Percentiles rank a stretch among this genome's conserved stretches.
These are phyloP conservation scores for Umbelopsis sp. DNA, from an alignment of 192 early-diverging fungal genomes.

Conservation along the genomic window DNA sequence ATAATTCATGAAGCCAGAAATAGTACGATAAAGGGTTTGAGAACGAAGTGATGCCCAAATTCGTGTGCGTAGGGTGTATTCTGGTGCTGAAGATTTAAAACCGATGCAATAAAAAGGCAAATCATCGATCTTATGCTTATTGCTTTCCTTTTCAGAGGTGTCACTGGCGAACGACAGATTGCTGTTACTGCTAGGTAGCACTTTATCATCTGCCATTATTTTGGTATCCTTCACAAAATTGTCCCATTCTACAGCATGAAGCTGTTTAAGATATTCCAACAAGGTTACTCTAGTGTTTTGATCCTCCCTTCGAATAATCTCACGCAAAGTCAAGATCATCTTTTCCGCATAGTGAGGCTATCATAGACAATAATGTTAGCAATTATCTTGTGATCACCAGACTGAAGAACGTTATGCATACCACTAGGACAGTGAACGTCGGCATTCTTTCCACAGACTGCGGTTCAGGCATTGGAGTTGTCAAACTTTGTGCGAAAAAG, in stretches of 20 bases:
- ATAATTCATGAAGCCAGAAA: slow-evolving; percentile 89
- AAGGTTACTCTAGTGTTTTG: slow-evolving; percentile 78
- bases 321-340: slow-evolving; percentile 77
- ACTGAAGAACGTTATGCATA: slow-evolving; percentile 1
- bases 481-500: slow-evolving; percentile 87
- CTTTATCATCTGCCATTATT: slow-evolving; percentile 70
- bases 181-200: slow-evolving; percentile 35
- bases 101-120: slow-evolving; percentile 81
- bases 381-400: neutral
- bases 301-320: slow-evolving; percentile 85
- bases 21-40: slow-evolving; percentile 86
- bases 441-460: slow-evolving; percentile 84
- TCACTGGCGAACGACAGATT: slow-evolving; percentile 34
- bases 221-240: slow-evolving; percentile 90
- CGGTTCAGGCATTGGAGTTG: slow-evolving; percentile 78
- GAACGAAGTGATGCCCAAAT: slow-evolving; percentile 88
- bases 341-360: slow-evolving; percentile 85
- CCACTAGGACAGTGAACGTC: slow-evolving; percentile 78
- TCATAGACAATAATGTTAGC: neutral
- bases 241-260: slow-evolving; percentile 84
- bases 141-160: slow-evolving; percentile 50
- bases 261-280: slow-evolving; percentile 80
- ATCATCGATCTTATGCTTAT: slow-evolving; percentile 76
- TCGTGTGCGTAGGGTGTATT: slow-evolving; percentile 82
- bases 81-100: slow-evolving; percentile 79